Percentiles rank a stretch among this genome's conserved stretches.
Evolutionary conservation across 306 rosid species (phyloP).

Genomic region (Cucumis melo): DNA sequence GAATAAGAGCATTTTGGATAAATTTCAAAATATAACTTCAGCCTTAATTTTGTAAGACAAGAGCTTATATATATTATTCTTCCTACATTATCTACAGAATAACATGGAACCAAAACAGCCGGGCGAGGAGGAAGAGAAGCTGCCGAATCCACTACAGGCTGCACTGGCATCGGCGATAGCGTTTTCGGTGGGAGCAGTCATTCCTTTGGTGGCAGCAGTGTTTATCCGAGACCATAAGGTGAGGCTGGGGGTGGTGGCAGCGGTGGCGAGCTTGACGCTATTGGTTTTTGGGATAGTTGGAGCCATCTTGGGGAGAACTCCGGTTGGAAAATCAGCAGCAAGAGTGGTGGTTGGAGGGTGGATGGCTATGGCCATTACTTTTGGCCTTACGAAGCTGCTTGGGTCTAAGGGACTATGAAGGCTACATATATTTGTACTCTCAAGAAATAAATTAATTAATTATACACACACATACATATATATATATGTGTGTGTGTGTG

Average conservation of each 20-base stretch:
- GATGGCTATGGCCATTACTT: slow-evolving; percentile 13
- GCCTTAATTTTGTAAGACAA: too few relatives aligned
- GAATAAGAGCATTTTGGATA: too few relatives aligned
- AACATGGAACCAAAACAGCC: not conserved
- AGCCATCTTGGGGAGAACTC: not conserved
- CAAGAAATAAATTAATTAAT: too few relatives aligned
- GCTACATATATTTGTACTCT: too few relatives aligned
- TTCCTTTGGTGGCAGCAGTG: not conserved
- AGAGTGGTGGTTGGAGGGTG: slow-evolving; percentile 9
- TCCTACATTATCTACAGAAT: not conserved
- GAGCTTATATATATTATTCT: not conserved
- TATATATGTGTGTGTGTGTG: not conserved
- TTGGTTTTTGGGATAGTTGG: slow-evolving; percentile 3
- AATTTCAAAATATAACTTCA: too few relatives aligned
- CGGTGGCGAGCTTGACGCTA: not conserved
- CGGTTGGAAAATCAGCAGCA: not conserved
- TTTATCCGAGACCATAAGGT: slow-evolving; percentile 5
- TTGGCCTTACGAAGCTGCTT: slow-evolving; percentile 8
- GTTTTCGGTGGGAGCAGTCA: slow-evolving; percentile 5
- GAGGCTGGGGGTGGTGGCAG: not conserved
- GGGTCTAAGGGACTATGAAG: slow-evolving; percentile 2
- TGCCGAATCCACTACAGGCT: slow-evolving; percentile 7
- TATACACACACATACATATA: too few relatives aligned
- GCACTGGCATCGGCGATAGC: slow-evolving; percentile 2
- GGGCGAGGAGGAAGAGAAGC: not conserved